These are phyloP conservation scores for Calophaca sinica DNA, from an alignment of 306 rosid species.

Conservation along the genomic window DNA sequence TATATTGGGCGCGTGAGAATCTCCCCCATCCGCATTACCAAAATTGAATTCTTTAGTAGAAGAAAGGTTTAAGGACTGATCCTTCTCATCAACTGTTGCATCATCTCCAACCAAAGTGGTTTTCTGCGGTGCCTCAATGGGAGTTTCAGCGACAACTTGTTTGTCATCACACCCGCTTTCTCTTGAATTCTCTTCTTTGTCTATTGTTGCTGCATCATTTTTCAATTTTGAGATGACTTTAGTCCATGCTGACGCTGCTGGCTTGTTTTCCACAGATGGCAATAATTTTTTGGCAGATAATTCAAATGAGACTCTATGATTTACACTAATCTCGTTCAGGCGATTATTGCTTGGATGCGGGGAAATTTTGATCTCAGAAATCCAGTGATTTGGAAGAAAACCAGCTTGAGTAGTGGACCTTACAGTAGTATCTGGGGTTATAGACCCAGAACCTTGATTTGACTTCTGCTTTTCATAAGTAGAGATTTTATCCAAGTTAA, in stretches of 20 bases:
- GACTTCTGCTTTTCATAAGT: slow-evolving; percentile 58
- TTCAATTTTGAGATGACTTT: slow-evolving; percentile 44
- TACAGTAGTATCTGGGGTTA: slow-evolving; percentile 52
- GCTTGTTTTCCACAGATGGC: slow-evolving; percentile 51
- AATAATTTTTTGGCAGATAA: slow-evolving; percentile 44
- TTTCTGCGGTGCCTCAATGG: slow-evolving; percentile 48
- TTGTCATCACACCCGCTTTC: slow-evolving; percentile 32
- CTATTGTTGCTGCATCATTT: slow-evolving; percentile 33
- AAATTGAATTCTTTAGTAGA: slow-evolving; percentile 86
- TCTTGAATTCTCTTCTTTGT: slow-evolving; percentile 45
- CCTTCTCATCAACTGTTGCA: slow-evolving; percentile 55
- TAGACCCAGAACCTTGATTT: slow-evolving; percentile 53
- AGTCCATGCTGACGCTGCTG: slow-evolving; percentile 47
- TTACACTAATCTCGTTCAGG: slow-evolving; percentile 38
- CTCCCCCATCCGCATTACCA: slow-evolving; percentile 78
- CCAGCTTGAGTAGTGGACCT: slow-evolving; percentile 44
- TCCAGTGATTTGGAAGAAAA: slow-evolving; percentile 46
- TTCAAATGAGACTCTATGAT: slow-evolving; percentile 58
- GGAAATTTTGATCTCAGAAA: slow-evolving; percentile 52
- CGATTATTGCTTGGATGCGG: slow-evolving; percentile 48
- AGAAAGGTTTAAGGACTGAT: slow-evolving; percentile 67
- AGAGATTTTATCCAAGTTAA: slow-evolving; percentile 67
- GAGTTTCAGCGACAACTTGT: slow-evolving; percentile 51
- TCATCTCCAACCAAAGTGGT: slow-evolving; percentile 49
- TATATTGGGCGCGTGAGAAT: slow-evolving; percentile 56